These are phyloP conservation scores for Suhomyces kilbournensis DNA, from an alignment of 805 yeast genomes.

Conservation along the genomic window DNA sequence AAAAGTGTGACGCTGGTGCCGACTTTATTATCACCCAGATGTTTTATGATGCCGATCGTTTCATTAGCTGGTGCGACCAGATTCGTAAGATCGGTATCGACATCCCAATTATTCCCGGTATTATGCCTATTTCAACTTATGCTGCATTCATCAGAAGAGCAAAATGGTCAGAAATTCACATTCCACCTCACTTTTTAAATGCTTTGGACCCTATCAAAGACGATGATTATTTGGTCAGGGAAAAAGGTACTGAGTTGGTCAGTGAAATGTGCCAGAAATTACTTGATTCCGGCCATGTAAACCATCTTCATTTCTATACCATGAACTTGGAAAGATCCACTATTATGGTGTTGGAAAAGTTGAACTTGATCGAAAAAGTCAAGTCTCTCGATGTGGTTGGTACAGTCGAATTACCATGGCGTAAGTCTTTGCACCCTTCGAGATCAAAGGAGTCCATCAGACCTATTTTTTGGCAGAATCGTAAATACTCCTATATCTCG, in stretches of 20 bases:
- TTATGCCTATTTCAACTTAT: constrained; percentile 97
- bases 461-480: constrained; percentile 94
- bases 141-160: constrained; percentile 92
- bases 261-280: constrained; percentile 78
- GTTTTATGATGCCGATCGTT: constrained; percentile 91
- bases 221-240: constrained; percentile 85
- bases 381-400: constrained; percentile 40
- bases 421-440: constrained; percentile 79
- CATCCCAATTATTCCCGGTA: constrained; percentile 93
- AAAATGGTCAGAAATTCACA: constrained; percentile 82
- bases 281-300: constrained; percentile 66
- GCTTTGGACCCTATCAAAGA: constrained; percentile 79
- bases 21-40: constrained; percentile 92
- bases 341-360: constrained; percentile 76
- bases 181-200: constrained; percentile 72
- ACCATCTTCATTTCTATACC: constrained; percentile 92
- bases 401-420: constrained; percentile 69
- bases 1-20: constrained; percentile 92
- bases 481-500: constrained; percentile 84
- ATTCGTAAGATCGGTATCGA: constrained; percentile 70
- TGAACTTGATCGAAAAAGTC: constrained; percentile 53
- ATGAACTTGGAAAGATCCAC: constrained; percentile 96
- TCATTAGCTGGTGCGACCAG: constrained; percentile 74
- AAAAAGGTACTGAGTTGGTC: constrained; percentile 76
- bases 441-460: constrained; percentile 80